These are phyloP conservation scores for Pseudogymnoascus sp. DNA, from an alignment of 2,329 filamentous ascomycete species.

Conservation along the genomic window DNA sequence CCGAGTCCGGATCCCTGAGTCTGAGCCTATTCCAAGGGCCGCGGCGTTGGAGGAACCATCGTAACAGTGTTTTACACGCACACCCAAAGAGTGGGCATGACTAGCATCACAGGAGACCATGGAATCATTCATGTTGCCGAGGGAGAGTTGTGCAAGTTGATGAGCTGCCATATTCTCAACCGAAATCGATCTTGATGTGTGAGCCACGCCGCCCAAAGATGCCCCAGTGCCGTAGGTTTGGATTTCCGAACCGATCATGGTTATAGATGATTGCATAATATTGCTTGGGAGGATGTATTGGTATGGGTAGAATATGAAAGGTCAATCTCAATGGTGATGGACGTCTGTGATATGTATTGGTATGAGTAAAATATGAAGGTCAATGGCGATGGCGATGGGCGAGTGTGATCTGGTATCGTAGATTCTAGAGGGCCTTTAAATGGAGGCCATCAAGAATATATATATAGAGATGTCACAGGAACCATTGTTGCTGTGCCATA, in stretches of 20 bases:
- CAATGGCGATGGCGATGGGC: not conserved
- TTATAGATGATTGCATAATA: not conserved
- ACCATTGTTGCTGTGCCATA: not conserved
- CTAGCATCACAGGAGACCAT: not conserved
- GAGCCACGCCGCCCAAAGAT: not conserved
- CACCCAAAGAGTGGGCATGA: not conserved
- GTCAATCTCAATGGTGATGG: not conserved
- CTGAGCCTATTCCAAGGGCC: not conserved
- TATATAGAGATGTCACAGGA: not conserved
- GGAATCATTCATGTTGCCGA: not conserved
- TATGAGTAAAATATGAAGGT: not conserved
- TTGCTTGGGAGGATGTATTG: not conserved
- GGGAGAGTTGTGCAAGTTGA: not conserved
- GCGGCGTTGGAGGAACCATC: not conserved
- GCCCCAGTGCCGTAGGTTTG: not conserved
- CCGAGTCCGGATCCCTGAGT: not conserved
- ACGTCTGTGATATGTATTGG: not conserved
- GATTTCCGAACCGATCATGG: no score
- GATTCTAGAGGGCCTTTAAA: not conserved
- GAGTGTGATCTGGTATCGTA: not conserved
- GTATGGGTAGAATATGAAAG: not conserved
- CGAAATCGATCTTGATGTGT: not conserved
- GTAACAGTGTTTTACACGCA: not conserved
- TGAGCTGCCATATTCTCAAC: not conserved
- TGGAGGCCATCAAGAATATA: not conserved